Base-by-base conservation (phyloP, 1,284 basidiomycete species). In the Cryptococcus sp. region DNA sequence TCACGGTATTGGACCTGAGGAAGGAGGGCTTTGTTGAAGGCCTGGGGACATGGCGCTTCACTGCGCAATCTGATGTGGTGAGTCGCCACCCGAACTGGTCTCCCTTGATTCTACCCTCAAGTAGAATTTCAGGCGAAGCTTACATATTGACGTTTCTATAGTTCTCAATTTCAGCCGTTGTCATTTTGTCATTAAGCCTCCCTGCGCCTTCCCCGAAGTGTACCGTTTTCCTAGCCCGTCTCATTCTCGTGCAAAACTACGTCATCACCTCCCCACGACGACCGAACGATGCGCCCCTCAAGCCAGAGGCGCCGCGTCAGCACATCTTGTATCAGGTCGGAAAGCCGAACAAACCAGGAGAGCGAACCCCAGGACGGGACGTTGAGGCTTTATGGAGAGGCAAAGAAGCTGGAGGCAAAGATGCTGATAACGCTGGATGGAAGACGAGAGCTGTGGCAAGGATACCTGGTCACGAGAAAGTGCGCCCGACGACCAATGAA, bases 191-290 rank as follows among this genome's bases (percentile, higher is more conserved):
- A 15, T 55, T 78, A 44, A 58, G 55, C 23, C 54, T 69, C 2
- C 74, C 72, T 15, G 51, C 66, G 1, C 76, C 77, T 1, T 66
- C 69, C 4, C 68, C 72, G 0, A 41, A 39, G 20, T 61, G 62
- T n/a, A 73, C 76, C 19, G 72, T 78, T 61, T 79, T 77, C 64
- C 69, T 75, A 52, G 56, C 67, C 23, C 74, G 76, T 23, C 63
- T 79, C 17, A 50, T 77, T 16, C 56, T 79, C 7, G 51, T 66
- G 1, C 77, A 79, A 55, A 53, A 44, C 0, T 78, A 78, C 54
- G 55, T 57, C 19, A 47, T 79, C 38, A 58, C 58, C 46, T 76
- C 75, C 4, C 75, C 75, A 4, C 67, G 75, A 17, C 72, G 67
- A 15, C 73, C 73, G 2, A 72, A 75, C 58, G 63, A 68, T 11